phyloP scores from a whole-genome alignment of 2,329 filamentous ascomycete genomes.

The Penicillium sp. region DNA sequence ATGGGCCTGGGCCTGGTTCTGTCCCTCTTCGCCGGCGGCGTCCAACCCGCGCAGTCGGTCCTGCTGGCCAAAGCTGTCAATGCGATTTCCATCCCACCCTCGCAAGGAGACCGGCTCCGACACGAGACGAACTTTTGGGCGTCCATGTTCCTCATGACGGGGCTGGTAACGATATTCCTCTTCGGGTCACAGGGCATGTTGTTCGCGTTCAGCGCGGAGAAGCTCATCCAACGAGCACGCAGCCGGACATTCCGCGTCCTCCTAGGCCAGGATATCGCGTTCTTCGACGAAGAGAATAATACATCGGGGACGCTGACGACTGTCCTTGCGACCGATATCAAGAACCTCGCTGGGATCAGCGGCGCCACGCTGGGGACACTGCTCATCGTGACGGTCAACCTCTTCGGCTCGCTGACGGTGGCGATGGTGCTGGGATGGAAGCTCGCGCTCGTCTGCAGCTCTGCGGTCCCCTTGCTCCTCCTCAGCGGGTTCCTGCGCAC shows the following conservation, averaged over 20 bases:
- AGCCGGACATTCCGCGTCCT: conserved; percentile 53
- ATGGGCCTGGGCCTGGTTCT: conserved; percentile 75
- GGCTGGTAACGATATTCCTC: conserved; percentile 69
- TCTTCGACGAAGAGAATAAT: conserved; percentile 32
- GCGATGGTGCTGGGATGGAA: conserved; percentile 78
- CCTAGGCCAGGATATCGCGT: conserved; percentile 35
- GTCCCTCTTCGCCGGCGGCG: conserved; percentile 75
- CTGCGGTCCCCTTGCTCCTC: conserved; percentile 49
- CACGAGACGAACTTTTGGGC: conserved; percentile 80
- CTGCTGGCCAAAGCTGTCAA: conserved; percentile 87
- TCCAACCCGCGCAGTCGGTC: conserved; percentile 74
- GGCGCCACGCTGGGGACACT: conserved; percentile 82
- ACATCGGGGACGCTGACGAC: conserved; percentile 67
- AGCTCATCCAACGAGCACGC: conserved; percentile 77
- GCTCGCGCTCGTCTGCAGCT: conserved; percentile 68
- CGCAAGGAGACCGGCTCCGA: conserved; percentile 61
- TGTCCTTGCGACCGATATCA: conserved; percentile 77
- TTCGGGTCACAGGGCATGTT: conserved; percentile 70
- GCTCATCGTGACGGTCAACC: conserved; percentile 73
- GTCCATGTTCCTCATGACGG: conserved; percentile 84
- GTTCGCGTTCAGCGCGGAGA: conserved; percentile 83
- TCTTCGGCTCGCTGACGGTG: conserved; percentile 70
- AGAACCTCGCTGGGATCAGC: conserved; percentile 56
- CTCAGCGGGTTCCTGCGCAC: conserved; percentile 46
- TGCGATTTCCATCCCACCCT: conserved; percentile 63